These are phyloP conservation scores for Simmondsia chinensis DNA, from an alignment of 148 eudicot species.

Conservation along the genomic window DNA sequence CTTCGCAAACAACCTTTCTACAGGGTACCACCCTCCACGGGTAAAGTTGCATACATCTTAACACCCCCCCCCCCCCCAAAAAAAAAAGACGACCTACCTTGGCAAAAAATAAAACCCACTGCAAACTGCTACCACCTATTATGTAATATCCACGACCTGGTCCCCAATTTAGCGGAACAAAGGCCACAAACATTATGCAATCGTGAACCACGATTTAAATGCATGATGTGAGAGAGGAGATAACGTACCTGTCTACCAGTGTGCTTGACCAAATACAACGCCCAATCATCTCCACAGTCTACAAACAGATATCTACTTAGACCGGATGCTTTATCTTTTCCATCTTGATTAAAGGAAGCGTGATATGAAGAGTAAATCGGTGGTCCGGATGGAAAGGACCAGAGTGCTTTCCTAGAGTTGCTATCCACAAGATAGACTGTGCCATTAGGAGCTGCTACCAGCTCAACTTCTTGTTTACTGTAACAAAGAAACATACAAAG, in stretches of 20 bases:
- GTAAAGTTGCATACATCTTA: no score
- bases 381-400: slow-evolving; percentile 86
- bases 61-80: no score
- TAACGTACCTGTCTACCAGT: slow-evolving; percentile 53
- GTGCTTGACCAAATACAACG: slow-evolving; percentile 44
- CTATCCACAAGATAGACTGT: slow-evolving; percentile 58
- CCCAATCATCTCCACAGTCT: slow-evolving; percentile 86
- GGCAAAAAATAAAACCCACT: not conserved
- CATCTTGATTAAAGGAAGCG: slow-evolving; percentile 32
- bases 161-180: not conserved
- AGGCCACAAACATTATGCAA: not conserved
- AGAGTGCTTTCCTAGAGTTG: slow-evolving; percentile 49
- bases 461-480: slow-evolving; percentile 48
- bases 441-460: slow-evolving; percentile 82
- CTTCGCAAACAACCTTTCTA: no score
- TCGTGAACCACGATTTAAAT: not conserved
- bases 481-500: slow-evolving; percentile 3
- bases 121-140: no score
- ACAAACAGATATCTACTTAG: slow-evolving; percentile 35
- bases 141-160: no score
- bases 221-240: not conserved
- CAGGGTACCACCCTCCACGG: no score
- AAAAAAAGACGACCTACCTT: no score
- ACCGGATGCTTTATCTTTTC: slow-evolving; percentile 28
- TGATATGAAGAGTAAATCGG: slow-evolving; percentile 75